Percentiles rank a stretch among this genome's conserved stretches.
phyloP scores from a whole-genome alignment of 1,139 yeast genomes.

The Hansenula anomala region DNA sequence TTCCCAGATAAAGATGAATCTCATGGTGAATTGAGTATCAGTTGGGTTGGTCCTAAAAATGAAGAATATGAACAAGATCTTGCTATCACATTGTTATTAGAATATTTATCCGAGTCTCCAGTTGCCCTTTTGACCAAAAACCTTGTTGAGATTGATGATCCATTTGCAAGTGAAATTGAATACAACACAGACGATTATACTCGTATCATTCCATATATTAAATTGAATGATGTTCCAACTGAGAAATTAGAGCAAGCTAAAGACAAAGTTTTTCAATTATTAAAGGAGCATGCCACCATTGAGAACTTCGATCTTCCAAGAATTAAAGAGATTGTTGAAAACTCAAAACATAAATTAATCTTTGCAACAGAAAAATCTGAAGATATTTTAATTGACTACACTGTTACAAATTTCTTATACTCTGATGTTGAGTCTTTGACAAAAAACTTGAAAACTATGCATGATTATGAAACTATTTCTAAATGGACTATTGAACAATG shows the following conservation, averaged over 20 bases:
- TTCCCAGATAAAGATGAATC: conserved; percentile 91
- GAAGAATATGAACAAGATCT: conserved; percentile 47
- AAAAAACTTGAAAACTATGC: conserved; percentile 47
- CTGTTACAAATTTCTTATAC: conserved; percentile 76
- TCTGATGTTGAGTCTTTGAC: conserved; percentile 59
- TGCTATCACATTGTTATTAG: conserved; percentile 70
- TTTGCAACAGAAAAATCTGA: conserved; percentile 66
- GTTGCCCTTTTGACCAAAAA: conserved; percentile 61
- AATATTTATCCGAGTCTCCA: conserved; percentile 73
- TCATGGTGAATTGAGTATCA: conserved; percentile 67
- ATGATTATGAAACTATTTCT: conserved; percentile 55
- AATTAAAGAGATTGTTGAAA: conserved; percentile 63
- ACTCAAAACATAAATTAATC: conserved; percentile 58
- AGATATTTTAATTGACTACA: conserved; percentile 54
- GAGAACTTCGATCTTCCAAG: conserved; percentile 56
- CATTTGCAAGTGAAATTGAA: conserved; percentile 70
- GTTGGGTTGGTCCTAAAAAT: conserved; percentile 82
- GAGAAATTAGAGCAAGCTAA: conserved; percentile 53
- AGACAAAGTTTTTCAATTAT: conserved; percentile 41
- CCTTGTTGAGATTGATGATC: conserved; percentile 78
- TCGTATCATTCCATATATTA: conserved; percentile 53
- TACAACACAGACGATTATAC: conserved; percentile 68
- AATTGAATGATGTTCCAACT: conserved; percentile 73
- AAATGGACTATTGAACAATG: conserved; percentile 68
- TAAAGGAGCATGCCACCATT: conserved; percentile 45